Conservation (phyloP, 495 filamentous ascomycete genomes). For the Gamarada debralockiae region DNA sequence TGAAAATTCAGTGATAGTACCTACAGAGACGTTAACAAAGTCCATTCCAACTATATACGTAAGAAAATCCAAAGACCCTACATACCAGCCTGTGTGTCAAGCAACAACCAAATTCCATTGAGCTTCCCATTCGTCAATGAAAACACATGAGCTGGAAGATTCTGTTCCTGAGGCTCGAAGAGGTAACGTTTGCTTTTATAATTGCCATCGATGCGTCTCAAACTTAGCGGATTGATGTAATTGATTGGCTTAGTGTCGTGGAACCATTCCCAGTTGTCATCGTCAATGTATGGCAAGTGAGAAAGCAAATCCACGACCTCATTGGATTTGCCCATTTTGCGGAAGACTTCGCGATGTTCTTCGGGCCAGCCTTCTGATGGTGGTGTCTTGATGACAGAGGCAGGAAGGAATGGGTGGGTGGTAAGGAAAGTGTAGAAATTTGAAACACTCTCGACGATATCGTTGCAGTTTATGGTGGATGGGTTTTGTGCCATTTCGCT, state of each 20-base stretch:
- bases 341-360: not conserved
- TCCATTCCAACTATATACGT: not conserved
- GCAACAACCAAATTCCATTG: slow-evolving; percentile 1
- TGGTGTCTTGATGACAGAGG: not conserved
- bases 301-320: slow-evolving; percentile 8
- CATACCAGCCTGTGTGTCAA: not conserved
- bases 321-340: slow-evolving; percentile 6
- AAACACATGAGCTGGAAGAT: not conserved
- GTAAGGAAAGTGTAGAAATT: slow-evolving; percentile 4
- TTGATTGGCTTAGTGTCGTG: slow-evolving; percentile 1
- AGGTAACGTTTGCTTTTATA: too few relatives aligned
- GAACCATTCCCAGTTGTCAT: slow-evolving; percentile 1
- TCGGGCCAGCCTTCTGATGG: slow-evolving; percentile 6
- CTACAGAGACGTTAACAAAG: not conserved
- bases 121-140: not conserved
- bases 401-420: slow-evolving; percentile 4
- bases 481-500: not conserved
- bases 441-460: not conserved
- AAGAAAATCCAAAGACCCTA: not conserved
- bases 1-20: not conserved
- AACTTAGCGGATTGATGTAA: not conserved
- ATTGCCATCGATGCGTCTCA: not conserved
- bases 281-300: slow-evolving; percentile 1
- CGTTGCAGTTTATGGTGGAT: not conserved
- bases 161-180: not conserved